Evolutionary conservation across 352 stramenopile genomes (phyloP).

Genomic region (Pythium phragmiticola): DNA sequence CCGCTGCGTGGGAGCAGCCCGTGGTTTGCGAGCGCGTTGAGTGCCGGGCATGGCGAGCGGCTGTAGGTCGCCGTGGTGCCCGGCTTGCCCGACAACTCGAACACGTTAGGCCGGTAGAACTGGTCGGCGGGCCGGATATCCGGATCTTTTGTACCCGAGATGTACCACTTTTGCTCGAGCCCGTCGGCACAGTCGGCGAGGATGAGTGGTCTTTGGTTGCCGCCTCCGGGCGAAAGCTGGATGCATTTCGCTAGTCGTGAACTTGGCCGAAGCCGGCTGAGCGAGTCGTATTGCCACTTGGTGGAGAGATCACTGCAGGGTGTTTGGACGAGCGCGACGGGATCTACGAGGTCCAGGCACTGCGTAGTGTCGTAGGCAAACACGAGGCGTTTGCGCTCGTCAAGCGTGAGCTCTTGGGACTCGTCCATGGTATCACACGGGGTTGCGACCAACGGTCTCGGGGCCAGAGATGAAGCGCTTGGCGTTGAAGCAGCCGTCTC

Average conservation of each 20-base stretch:
- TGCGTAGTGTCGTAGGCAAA: slow-evolving; percentile 15
- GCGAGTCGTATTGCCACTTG: slow-evolving; percentile 21
- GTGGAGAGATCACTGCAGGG: not conserved
- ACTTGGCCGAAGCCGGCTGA: slow-evolving; percentile 10
- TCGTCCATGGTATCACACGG: slow-evolving; percentile 6
- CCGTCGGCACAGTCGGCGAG: slow-evolving; percentile 14
- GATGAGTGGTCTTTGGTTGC: not conserved
- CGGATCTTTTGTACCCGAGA: slow-evolving; percentile 12
- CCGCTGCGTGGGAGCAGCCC: slow-evolving; percentile 40
- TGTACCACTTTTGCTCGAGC: slow-evolving; percentile 12
- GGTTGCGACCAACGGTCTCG: not conserved
- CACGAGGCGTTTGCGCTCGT: slow-evolving; percentile 3
- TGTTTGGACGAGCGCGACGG: not conserved
- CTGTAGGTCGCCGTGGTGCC: slow-evolving; percentile 28
- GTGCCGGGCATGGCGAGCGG: slow-evolving; percentile 42
- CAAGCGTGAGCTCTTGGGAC: slow-evolving; percentile 15
- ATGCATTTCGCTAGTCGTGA: not conserved
- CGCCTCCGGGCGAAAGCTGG: not conserved
- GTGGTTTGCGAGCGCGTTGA: slow-evolving; percentile 56
- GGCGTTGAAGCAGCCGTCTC: not conserved
- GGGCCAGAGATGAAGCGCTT: not conserved
- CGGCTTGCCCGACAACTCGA: slow-evolving; percentile 28
- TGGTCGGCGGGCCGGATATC: slow-evolving; percentile 1
- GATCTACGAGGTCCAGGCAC: not conserved
- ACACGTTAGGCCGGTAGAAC: slow-evolving; percentile 25